Percentiles rank a stretch among this genome's conserved stretches.
phyloP scores from a whole-genome alignment of 352 stramenopile species.

The Phytophthora ohioensis region DNA sequence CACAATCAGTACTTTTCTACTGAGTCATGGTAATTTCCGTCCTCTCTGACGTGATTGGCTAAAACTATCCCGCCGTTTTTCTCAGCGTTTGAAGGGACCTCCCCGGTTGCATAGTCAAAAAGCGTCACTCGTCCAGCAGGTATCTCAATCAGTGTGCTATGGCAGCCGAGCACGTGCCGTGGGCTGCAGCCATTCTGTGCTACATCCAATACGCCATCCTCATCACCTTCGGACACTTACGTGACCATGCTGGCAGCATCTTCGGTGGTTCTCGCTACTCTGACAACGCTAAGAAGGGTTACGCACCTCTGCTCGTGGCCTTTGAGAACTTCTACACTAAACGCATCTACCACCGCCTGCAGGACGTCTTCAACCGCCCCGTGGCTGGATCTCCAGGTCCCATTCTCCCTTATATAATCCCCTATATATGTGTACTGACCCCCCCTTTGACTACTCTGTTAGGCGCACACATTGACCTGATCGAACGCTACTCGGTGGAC shows the following conservation, averaged over 20 bases:
- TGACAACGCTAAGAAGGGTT: constrained; percentile 68
- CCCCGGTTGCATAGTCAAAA: constrained; percentile 20
- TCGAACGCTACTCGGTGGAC: constrained; percentile 92
- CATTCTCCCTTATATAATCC: constrained; percentile 1
- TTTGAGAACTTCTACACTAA: constrained; percentile 99
- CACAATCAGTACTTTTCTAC: too few species aligned
- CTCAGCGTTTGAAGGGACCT: constrained; percentile 10
- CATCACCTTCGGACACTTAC: constrained; percentile 83
- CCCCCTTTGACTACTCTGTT: not conserved
- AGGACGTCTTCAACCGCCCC: constrained; percentile 90
- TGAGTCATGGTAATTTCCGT: too few species aligned
- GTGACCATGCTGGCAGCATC: constrained; percentile 72
- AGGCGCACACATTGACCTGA: constrained; percentile 93
- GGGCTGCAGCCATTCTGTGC: constrained; percentile 75
- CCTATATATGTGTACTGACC: constrained; percentile 1
- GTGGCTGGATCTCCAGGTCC: constrained; percentile 68
- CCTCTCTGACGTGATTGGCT: not conserved
- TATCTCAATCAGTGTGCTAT: constrained; percentile 31
- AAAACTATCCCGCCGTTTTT: constrained; percentile 13
- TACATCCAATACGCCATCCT: constrained; percentile 88
- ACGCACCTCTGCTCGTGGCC: constrained; percentile 94
- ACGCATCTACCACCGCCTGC: constrained; percentile 97
- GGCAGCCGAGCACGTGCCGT: constrained; percentile 70
- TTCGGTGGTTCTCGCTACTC: constrained; percentile 82
- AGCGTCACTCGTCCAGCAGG: constrained; percentile 11